Base-by-base conservation (phyloP, 2,329 filamentous ascomycete genomes). In the Exophiala oligosperma region DNA sequence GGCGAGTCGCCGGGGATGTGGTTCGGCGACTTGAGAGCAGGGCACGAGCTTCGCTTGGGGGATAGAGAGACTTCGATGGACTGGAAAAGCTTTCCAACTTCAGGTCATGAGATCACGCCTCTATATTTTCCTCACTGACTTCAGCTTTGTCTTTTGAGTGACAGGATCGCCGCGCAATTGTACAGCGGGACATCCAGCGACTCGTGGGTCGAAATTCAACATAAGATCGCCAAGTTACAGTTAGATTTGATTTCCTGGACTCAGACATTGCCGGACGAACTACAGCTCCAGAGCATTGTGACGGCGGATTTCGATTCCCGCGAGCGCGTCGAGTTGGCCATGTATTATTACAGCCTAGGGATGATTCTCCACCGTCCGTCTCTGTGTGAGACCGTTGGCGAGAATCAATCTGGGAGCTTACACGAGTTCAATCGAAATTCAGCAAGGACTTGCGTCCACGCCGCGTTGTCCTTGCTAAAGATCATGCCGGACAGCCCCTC, bases 351-450 rank as follows among this genome's bases (percentile, higher is more conserved):
- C 52, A 70, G 69, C 54, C 44, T 66, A 8, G 51, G 60, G 47
- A 66, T 66, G 56, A 66, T 69, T 38, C 58, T 69, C 38, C 54
- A 67, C 52, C 66, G 68, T 4, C 68, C 67, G 7, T 69, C 65
- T 52, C 62, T 69, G 17, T 71, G 68, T 54, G 66, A 66, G 26
- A 54, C 64, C 24, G 32, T 50, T 2, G 66, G 69, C 52, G 56
- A 59, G 14, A 47, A 64, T 14, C 61, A 69, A 54, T 69, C 68
- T 5, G 14, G 6, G 17, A 37, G 28, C n/a, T 63, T 56, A 17
- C 51, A 49, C 24, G 53, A 63, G 14, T 61, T 61, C 40, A 67
- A 66, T 24, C 58, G 35, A 5, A 54, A 26, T 29, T 54, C 54
- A 29, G 67, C 67, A 2, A 49, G 54, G 28, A 52, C 54, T 2